Base-by-base conservation (phyloP, 2,329 filamentous ascomycete species). In the Cladosporium colombiae region DNA sequence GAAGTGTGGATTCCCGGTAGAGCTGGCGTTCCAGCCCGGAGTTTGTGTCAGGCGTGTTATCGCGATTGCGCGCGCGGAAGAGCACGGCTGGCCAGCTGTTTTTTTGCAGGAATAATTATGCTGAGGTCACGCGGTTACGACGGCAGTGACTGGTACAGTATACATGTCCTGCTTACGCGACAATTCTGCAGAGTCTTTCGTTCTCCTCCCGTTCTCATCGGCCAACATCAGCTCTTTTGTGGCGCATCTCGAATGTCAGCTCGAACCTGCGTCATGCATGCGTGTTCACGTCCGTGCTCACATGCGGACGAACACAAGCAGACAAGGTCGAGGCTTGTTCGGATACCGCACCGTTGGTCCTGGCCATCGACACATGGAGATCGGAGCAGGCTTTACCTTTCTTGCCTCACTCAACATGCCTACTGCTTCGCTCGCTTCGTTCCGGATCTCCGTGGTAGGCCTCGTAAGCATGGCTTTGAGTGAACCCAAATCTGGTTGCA, bases 331-430 rank as follows among this genome's bases (percentile, higher is more conserved):
- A 57, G 29, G 53, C 53, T 57, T 35, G 29, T 40, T 33, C 56
- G 56, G 56, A 59, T 46, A 59, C 56, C 37, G 56, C 23, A 35
- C 56, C 56, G 37, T 31, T 59, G 56, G 56, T 16, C 56, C 56
- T 46, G 23, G 40, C n/a, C 40, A 46, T 46, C 40, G 40, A 46
- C 18, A 21, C n/a, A 8, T 40, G n/a, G n/a, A 46, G 40, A 46
- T 23, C 40, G n/a, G n/a, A 21, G 40, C 40, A 46, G 40, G 40
- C 40, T 46, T 46, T 46, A 46, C 8, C 2, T 10, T 23, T 21
- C n/a, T 46, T 21, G 23, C 40, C 6, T 46, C 5, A 10, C 6
- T 46, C 5, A 10, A 18, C 1, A 16, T n/a, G 37, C 18, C 5
- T 46, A 46, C 40, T 21, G 40, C 40, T 46, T 21, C n/a, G n/a